These are phyloP conservation scores for Zalaria obscura DNA, from an alignment of 2,329 filamentous ascomycete genomes.

Conservation along the genomic window DNA sequence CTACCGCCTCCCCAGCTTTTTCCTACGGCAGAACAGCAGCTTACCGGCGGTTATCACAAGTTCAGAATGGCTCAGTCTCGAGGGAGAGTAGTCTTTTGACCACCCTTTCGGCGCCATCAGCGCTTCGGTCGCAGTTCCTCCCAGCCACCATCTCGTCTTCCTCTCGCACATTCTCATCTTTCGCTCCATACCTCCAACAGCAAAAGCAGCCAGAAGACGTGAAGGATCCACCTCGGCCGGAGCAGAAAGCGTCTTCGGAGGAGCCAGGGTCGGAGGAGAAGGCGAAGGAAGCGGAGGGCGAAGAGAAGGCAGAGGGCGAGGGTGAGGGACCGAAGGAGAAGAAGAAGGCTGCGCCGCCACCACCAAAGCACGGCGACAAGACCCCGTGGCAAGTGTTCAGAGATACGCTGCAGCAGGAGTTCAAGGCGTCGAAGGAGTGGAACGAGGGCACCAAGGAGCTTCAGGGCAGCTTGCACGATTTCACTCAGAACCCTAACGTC, in stretches of 20 bases:
- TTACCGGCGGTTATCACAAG: slow-evolving; percentile 29
- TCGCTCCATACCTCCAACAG: neutral
- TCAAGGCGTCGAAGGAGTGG: slow-evolving; percentile 97
- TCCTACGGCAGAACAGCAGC: slow-evolving; percentile 32
- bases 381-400: slow-evolving; percentile 98
- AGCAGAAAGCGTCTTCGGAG: slow-evolving; percentile 23
- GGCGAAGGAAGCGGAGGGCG: slow-evolving; percentile 15
- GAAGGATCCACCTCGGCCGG: neutral
- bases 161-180: neutral
- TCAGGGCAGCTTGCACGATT: slow-evolving; percentile 75
- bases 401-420: slow-evolving; percentile 86
- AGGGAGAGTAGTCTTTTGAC: neutral
- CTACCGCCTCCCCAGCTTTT: slow-evolving; percentile 21
- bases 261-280: slow-evolving; percentile 23
- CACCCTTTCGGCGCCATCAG: slow-evolving; percentile 16
- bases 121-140: slow-evolving; percentile 28
- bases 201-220: slow-evolving; percentile 20
- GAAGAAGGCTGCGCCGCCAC: slow-evolving; percentile 58
- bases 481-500: slow-evolving; percentile 84
- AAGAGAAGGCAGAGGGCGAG: slow-evolving; percentile 27
- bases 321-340: slow-evolving; percentile 33
- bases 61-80: slow-evolving; percentile 1
- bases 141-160: slow-evolving; percentile 26
- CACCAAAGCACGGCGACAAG: slow-evolving; percentile 95
- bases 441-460: slow-evolving; percentile 96